Conservation (phyloP, 768 basidiomycete genomes). For the Lactarius pseudohatsudake region DNA sequence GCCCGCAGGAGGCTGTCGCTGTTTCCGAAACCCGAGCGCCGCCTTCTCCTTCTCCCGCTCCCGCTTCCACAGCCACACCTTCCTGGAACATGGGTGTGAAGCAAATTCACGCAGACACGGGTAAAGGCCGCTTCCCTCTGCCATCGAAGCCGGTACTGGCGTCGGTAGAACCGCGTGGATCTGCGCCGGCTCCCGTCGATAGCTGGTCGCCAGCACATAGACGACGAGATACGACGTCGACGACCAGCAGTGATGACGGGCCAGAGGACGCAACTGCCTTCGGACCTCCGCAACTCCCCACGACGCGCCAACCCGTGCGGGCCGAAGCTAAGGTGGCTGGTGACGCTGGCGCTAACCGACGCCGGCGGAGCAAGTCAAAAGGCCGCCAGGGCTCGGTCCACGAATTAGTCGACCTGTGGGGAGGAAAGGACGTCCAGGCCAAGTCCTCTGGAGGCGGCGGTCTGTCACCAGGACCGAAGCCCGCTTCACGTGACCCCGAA, state of each 20-base stretch:
- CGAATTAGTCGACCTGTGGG: slow-evolving; percentile 78
- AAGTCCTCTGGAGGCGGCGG: slow-evolving; percentile 5
- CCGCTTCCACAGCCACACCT: neutral
- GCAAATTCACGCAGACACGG: slow-evolving; percentile 11
- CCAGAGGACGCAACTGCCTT: slow-evolving; percentile 45
- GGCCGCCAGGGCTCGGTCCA: slow-evolving; percentile 80
- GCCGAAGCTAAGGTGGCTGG: slow-evolving; percentile 25
- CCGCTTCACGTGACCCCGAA: slow-evolving; percentile 15
- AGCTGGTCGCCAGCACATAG: slow-evolving; percentile 29
- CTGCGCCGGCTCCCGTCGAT: slow-evolving; percentile 31
- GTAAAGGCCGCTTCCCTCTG: slow-evolving; percentile 13
- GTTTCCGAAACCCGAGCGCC: slow-evolving; percentile 8
- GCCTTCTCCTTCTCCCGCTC: slow-evolving; percentile 17
- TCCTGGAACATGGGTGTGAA: slow-evolving; percentile 17
- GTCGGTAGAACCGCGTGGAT: slow-evolving; percentile 13
- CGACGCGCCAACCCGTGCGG: neutral
- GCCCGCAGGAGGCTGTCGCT: slow-evolving; percentile 33
- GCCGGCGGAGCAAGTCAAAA: slow-evolving; percentile 42
- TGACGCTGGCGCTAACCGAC: slow-evolving; percentile 30
- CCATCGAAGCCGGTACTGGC: slow-evolving; percentile 26
- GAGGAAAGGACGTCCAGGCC: slow-evolving; percentile 44
- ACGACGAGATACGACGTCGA: slow-evolving; percentile 40
- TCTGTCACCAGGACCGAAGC: slow-evolving; percentile 1
- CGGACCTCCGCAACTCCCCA: neutral
- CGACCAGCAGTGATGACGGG: slow-evolving; percentile 57